Evolutionary conservation across 495 filamentous ascomycete species (phyloP).

Genomic region (Aspergillus conjunctus): DNA sequence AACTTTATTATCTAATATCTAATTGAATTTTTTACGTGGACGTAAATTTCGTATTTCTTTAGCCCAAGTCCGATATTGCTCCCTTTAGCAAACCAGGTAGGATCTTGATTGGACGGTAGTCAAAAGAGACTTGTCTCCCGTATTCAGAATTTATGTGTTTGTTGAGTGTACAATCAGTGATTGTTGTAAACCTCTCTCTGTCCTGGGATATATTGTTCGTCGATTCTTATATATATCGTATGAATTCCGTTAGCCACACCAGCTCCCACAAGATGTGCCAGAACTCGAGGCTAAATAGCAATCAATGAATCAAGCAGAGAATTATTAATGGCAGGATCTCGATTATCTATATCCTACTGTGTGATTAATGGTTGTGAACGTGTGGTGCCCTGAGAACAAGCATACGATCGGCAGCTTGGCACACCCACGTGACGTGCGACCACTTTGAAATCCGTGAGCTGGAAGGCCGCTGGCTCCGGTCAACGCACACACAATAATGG

Average conservation of each 20-base stretch:
- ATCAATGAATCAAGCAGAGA: neutral
- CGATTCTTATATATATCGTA: neutral
- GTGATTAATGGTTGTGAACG: no score
- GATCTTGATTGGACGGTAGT: neutral
- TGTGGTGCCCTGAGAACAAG: no score
- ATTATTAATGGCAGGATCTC: neutral
- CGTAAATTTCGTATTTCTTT: neutral
- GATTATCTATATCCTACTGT: conserved; percentile 2
- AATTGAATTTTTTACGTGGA: neutral
- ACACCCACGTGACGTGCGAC: no score
- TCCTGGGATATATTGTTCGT: neutral
- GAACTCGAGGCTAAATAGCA: neutral
- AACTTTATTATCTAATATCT: conserved; percentile 11
- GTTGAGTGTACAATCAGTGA: neutral
- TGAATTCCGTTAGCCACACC: neutral
- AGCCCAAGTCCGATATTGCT: neutral
- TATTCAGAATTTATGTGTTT: neutral
- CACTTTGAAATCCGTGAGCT: no score
- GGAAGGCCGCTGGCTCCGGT: no score
- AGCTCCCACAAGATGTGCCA: neutral
- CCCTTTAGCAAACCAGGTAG: neutral
- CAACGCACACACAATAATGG: no score
- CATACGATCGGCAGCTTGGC: no score
- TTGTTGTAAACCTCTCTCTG: neutral
- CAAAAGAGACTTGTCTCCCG: neutral